phyloP scores from a whole-genome alignment of 306 rosid genomes.

The Arachis hypogaea region DNA sequence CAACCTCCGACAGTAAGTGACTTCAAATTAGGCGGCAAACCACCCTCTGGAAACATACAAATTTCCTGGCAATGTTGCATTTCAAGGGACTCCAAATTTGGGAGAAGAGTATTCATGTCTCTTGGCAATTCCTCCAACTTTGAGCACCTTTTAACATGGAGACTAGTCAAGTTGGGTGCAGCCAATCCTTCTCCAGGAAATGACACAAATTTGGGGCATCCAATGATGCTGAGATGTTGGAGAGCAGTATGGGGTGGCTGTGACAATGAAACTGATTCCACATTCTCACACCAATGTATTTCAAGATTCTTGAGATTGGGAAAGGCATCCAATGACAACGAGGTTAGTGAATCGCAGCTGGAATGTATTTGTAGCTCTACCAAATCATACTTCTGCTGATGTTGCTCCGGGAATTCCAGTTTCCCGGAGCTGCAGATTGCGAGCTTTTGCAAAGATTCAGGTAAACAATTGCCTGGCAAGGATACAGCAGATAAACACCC shows the following conservation, averaged over 20 bases:
- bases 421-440: not conserved
- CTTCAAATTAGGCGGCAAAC: not conserved
- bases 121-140: not conserved
- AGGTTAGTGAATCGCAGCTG: not conserved
- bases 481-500: not conserved
- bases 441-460: not conserved
- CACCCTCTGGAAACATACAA: not conserved
- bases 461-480: not conserved
- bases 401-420: not conserved
- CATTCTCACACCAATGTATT: not conserved
- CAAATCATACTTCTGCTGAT: not conserved
- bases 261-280: not conserved
- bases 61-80: not conserved
- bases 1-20: accelerated
- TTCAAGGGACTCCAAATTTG: not conserved
- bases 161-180: not conserved
- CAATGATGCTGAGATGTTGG: too few relatives aligned
- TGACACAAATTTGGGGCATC: too few relatives aligned
- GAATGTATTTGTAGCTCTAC: accelerated
- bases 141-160: not conserved
- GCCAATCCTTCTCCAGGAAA: too few relatives aligned
- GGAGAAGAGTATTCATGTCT: not conserved
- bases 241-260: not conserved
- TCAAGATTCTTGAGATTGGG: not conserved
- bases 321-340: not conserved